Base-by-base conservation (phyloP, 345 rosid species). In the Bruguiera gymnorhiza region DNA sequence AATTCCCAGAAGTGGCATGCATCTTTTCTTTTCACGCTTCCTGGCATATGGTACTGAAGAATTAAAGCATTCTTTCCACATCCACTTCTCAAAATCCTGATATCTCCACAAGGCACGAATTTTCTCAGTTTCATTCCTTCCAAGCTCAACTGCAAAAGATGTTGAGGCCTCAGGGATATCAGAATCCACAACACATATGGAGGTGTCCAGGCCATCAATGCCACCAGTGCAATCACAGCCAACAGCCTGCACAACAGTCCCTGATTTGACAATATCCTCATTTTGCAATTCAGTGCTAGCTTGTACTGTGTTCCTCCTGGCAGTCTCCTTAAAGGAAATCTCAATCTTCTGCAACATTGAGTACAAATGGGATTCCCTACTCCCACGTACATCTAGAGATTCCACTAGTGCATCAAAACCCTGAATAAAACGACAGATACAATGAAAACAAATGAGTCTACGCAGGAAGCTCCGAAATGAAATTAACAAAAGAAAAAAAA, bases 61-160 rank as follows among this genome's bases (percentile, higher is more conserved):
- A 79, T 68, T 71, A 66, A 65, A 57, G 76, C 89, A 80, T 61
- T 85, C 89, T 37, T 79, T 87, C 86, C 92, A 85, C 82, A 90
- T 85, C 96, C 96, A 93, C 69, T 78, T 88, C 84, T 90, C 95
- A 56, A 87, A 88, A 66, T 84, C 96, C 69, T 79, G 81, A 70
- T 86, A 88, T 75, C 96, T 88, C 83, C 71, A 80, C 79, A 86
- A 68, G 68, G 86, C 77, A 26, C 73, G 70, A 52, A 57, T 75
- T 80, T 65, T 75, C 82, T 85, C 88, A 55, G 5, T 50, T 65
- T 69, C 74, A 66, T 78, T 77, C 78, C 86, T 81, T 67, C 90
- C 91, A 16, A 88, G 65, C 79, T 85, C 91, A 55, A 90, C 78
- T 48, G 74, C 60, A 70, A 90, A 93, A 3, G 93, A 80, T 37